Base-by-base conservation (phyloP, 805 yeast species). In the Sugiyamaella chiloensis region DNA sequence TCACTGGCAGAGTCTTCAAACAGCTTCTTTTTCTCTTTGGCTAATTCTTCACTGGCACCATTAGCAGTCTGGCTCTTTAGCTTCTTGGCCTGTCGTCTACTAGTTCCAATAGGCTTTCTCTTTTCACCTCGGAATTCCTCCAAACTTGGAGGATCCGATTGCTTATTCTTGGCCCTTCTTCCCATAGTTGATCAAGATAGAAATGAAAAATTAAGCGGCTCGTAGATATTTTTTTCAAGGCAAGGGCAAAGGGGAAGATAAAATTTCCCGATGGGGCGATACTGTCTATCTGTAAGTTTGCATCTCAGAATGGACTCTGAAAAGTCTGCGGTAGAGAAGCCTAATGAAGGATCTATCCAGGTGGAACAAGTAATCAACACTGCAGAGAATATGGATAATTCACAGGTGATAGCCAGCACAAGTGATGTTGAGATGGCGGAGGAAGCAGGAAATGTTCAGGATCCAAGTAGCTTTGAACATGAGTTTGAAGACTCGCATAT, bases 101-200 rank as follows among this genome's bases (percentile, higher is more conserved):
- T 59, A 52, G 60, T 55, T 51, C 54, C 55, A 45, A 48, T 53
- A 60, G 35, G 58, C 51, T 48, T 49, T 12, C 55, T 52, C 37
- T 56, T 59, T 54, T 65, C 65, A 23, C 63, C 64, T 14, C 60
- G 80, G 65, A 90, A 83, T 61, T 91, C 96, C 39, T 91, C 98
- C 53, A 83, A 72, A 4, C 89, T 64, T 29, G 96, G 96, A 57
- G 98, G 98, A 50, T 78, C 86, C 40, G 88, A 93, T 71, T 91
- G 98, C 75, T 87, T 91, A 61, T 87, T 85, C 69, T 85, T 88
- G 50, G 87, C 87, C 73, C 87, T 83, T 79, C 96, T 85, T 66
- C 98, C 98, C 96, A 90, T 87, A 40, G 24, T 24, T 39, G 46
- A 11, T 26, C 29, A 11, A 26, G 29, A 26, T 26, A n/a, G n/a